Base-by-base conservation (phyloP, 352 stramenopile species). In the Pythium rhizo-oryzae region DNA sequence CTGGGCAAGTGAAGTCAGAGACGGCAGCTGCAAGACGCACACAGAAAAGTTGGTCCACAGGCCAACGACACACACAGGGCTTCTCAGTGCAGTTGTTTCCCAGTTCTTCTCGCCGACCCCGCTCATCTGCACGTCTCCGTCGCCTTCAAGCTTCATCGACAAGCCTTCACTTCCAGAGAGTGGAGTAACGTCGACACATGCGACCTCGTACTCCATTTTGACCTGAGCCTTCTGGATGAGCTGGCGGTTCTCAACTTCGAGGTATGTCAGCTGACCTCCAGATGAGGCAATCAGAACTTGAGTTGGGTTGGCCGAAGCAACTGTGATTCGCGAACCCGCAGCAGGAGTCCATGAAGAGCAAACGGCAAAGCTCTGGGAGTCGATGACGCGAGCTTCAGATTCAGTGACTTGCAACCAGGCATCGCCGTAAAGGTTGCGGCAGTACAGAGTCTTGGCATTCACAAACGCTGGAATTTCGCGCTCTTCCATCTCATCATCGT, bases 321-420 rank as follows among this genome's bases (percentile, higher is more conserved):
- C 81, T 9, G 90, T 97, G 55, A 97, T 95, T 46, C 86, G 84
- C 4, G 75, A 73, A 0, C 70, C 82, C 0, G 33, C 67, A 15
- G 79, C 79, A n/a, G 95, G 87, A 19, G 73, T 72, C 91, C 93
- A 99, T 8, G 85, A 81, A 21, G 91, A 85, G 7, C 86, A 71
- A 15, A 94, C 66, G 9, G 76, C 60, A 47, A 96, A 86, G 0
- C 73, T 83, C 21, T 77, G 67, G 25, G 83, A 94, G 37, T 81
- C 81, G 1, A 98, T 84, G 21, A 99, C 72, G n/a, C 92, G 90
- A 52, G 98, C 84, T 68, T 97, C 84, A 2, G 75, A 78, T 64
- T 98, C 89, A 0, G 97, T 99, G 41, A 99, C 94, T 84, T 99
- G 98, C 11, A 99, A 65, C 87, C 85, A 94, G 49, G 87, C 65